These are phyloP conservation scores for Pythium oligandrum DNA, from an alignment of 352 stramenopile species.

Conservation along the genomic window DNA sequence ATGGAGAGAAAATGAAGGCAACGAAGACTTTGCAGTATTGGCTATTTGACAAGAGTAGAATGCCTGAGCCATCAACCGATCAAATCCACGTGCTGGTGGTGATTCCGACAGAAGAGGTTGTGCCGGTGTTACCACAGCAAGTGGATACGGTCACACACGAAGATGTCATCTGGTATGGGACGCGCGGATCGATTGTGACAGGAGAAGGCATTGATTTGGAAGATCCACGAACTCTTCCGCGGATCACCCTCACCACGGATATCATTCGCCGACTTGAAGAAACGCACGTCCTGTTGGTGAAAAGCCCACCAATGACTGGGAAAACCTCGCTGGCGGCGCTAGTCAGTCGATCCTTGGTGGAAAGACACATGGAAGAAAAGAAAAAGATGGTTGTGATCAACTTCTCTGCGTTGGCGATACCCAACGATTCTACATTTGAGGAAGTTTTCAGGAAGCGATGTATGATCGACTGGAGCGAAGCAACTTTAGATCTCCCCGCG, in stretches of 20 bases:
- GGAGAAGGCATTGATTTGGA: no score
- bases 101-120: neutral
- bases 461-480: conserved; percentile 2
- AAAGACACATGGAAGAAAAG: neutral
- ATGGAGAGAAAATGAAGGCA: conserved; percentile 4
- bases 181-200: no score
- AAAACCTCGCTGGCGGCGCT: conserved; percentile 12
- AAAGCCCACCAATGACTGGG: conserved; percentile 11
- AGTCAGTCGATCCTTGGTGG: conserved; percentile 4
- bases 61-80: conserved; percentile 2
- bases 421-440: neutral
- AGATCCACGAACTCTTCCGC: conserved; percentile 2
- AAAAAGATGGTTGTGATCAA: neutral
- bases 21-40: conserved; percentile 2
- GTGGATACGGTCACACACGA: no score
- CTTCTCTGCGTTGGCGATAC: neutral
- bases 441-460: conserved; percentile 1
- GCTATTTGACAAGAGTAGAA: neutral
- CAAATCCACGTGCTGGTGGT: conserved; percentile 10
- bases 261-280: conserved; percentile 9
- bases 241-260: conserved; percentile 2
- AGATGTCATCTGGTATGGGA: no score
- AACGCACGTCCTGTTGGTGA: conserved; percentile 10
- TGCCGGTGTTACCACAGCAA: neutral
- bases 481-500: neutral